Base-by-base conservation (phyloP, 371 early-diverging fungal genomes). In the Mortierella sp. region DNA sequence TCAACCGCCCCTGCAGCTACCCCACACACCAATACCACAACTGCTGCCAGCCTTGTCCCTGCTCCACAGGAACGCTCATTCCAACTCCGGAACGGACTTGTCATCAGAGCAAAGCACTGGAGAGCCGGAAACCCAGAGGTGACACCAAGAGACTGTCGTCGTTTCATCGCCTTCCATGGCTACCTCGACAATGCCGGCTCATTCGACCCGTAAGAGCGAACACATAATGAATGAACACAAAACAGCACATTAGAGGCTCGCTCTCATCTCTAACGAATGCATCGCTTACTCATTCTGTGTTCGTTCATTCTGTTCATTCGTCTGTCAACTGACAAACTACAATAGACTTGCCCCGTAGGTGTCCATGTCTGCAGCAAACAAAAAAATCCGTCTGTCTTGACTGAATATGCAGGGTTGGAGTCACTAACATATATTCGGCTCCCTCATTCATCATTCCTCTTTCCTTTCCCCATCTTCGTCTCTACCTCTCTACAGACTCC, bases 151-250 rank as follows among this genome's bases (percentile, higher is more conserved):
- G 79, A 79, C 41, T 66, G 70, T n/a, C 75, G 84, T 41, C 79
- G 84, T 7, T 83, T 83, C 76, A 63, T 82, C 39, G 78, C 83
- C 19, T 65, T 82, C 34, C 83, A 82, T 58, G 83, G 83, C 13
- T 82, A 75, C 75, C 79, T 82, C 4, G 83, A 82, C 64, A 82
- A 82, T 72, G 83, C 83, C 6, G 37, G 75, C 47, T 82, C 83
- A 50, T 82, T 82, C 68, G 83, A 82, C 43, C 52, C 65, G 83
- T 82, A 75, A 77, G 67, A 37, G 39, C 2, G 41, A 58, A 9
- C 14, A 53, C 22, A 34, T 11, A 65, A 22, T 53, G 40, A 66
- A 73, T 52, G 47, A n/a, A 22, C 16, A 37, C 2, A 10, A 22
- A n/a, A 4, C 9, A 13, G 31, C 14, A 16, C 8, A 29, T 34